phyloP scores from a whole-genome alignment of 139 green algal species.

The Tetradesmus lagerheimii region DNA sequence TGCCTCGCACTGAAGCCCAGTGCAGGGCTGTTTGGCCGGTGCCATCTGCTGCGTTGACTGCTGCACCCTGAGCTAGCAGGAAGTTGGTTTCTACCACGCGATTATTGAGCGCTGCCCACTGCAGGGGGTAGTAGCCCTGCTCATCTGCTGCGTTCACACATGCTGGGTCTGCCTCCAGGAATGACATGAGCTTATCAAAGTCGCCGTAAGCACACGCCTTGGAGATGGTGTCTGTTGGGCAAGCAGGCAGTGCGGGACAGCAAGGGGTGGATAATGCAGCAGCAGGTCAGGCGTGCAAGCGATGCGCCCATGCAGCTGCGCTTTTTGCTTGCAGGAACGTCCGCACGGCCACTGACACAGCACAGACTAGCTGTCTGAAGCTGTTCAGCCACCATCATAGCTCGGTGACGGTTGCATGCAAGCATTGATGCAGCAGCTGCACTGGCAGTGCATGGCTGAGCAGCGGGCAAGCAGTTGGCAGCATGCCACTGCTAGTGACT shows the following conservation, averaged over 20 bases:
- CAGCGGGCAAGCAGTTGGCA: background rate
- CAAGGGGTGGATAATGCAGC: too few species aligned
- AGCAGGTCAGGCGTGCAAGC: background rate
- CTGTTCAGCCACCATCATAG: too few species aligned
- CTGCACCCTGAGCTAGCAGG: constrained; percentile 75
- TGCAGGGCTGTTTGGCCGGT: constrained; percentile 91
- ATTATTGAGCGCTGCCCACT: constrained; percentile 98
- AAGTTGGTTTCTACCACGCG: constrained; percentile 76
- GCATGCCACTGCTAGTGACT: background rate
- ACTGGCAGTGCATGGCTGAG: background rate
- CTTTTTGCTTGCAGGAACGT: background rate
- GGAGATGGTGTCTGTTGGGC: constrained; percentile 19
- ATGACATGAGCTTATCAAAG: constrained; percentile 76
- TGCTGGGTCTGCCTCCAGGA: constrained; percentile 64
- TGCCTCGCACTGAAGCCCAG: constrained; percentile 88
- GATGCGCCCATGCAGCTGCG: background rate
- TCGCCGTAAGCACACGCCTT: constrained; percentile 87
- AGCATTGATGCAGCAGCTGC: background rate
- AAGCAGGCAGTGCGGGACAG: background rate
- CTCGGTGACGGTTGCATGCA: background rate
- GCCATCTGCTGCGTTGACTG: constrained; percentile 76
- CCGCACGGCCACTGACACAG: background rate
- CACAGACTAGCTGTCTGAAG: too few species aligned
- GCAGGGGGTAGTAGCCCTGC: constrained; percentile 71
- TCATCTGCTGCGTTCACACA: constrained; percentile 74